Evolutionary conservation across 2,329 filamentous ascomycete genomes (phyloP), one percentile per base, ranked within the genome.

Genomic region (Exophiala sp.): DNA sequence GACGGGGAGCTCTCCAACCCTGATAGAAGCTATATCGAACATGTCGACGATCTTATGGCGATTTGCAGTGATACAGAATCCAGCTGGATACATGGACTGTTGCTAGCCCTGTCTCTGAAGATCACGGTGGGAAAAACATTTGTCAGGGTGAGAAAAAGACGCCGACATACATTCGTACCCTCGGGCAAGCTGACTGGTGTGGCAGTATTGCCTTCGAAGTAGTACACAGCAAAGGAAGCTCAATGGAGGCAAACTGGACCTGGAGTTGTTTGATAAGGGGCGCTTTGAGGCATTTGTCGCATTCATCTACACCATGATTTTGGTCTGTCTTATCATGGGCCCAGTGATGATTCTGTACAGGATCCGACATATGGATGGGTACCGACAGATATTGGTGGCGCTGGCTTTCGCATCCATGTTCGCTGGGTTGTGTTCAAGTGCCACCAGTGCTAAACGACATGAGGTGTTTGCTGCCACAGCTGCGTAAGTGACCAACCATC

Each of bases 391-490:
- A 18, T 34, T 19, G 23, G 27, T 41, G 16, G 48, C 43, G 11
- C 14, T 49, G 13, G 37, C 32, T 7, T 52, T 46, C 23, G 48
- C 48, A 9, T 21, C 42, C 7, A 16, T 23, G 10, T 52, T 52
- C 19, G 52, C 52, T 6, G 24, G 46, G 13, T 32, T 55, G 29
- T 49, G 44, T n/a, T 43, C 52, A 10, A 52, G 40, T 2, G 48
- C 52, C 5, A 52, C 52, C 5, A 38, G 30, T 14, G 52, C 52
- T 1, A 52, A 46, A 19, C 37, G 49, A 23, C 52, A 55, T 32
- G 48, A 55, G 23, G 38, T 55, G 13, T 50, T 52, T 13, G 43
- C 42, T 2, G 50, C 42, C 3, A 53, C 53, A 19, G 46, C 50
- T 24, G 50, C 46, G 53, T 50, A 32, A 50, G 47, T 50, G 8